Evolutionary conservation across 345 rosid species (phyloP), one percentile per base, ranked within the genome.

Genomic region (Psidium friedrichsthalianum): DNA sequence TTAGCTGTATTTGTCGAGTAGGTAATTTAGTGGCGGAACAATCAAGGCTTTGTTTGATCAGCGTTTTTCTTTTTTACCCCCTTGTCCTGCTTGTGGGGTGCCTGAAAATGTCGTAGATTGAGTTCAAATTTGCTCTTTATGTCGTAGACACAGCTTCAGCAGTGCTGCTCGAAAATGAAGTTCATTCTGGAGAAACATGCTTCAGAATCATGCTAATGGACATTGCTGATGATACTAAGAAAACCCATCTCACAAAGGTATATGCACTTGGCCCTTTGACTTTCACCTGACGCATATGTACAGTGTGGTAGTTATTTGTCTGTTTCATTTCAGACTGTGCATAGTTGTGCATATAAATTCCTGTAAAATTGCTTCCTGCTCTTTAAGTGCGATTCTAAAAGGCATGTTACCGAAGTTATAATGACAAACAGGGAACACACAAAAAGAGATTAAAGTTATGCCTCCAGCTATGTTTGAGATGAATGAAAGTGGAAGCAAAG

Each of bases 191-290:
- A 80, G 92, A 82, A 86, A 82, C 87, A 56, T 61, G 86, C 86
- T 89, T 91, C 85, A 90, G 90, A 91, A 89, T 95, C 85, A 90
- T 95, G 95, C 69, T 95, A 89, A 95, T 94, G 98, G 92, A 95
- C 88, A 94, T 94, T 88, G 93, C 93, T 47, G 92, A 95, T 89
- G 93, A 92, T 84, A 83, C 89, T 76, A 95, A 95, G 92, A 94
- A 90, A 92, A 85, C 82, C 74, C 89, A 92, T 87, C 93, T 94
- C 55, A 88, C 90, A 64, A 92, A 94, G 96, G 98, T 95, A 90
- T 42, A 55, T 25, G n/a, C 20, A 76, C 83, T 49, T 61, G 44
- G 36, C 59, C 27, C n/a, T 51, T 24, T 22, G 13, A 32, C 47
- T 22, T 56, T 36, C 78, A 69, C 44, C 78, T 32, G 78, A 18